Conservation (phyloP, 257 asterid species). For the Eustoma russellianum region DNA sequence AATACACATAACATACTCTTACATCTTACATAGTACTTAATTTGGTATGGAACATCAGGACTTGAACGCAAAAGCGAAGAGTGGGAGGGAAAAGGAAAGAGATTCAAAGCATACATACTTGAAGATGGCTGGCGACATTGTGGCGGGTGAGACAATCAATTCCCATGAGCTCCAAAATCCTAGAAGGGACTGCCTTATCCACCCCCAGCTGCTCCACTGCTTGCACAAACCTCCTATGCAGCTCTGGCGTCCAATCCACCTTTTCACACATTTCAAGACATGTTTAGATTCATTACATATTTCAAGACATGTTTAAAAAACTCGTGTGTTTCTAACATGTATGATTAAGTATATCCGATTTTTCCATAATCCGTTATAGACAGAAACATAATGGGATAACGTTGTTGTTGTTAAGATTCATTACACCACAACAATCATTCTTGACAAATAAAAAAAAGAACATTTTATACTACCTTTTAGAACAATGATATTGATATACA, state of each 20-base stretch:
- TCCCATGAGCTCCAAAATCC: constrained; percentile 92
- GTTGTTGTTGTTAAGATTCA: no score
- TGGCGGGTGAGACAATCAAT: constrained; percentile 95
- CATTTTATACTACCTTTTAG: no score
- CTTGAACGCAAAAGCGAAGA: no score
- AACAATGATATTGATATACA: no score
- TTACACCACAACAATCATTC: not conserved
- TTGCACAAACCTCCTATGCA: constrained; percentile 77
- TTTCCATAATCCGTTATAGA: no score
- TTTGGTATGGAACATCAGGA: no score
- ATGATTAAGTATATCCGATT: no score
- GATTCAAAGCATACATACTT: constrained; percentile 42
- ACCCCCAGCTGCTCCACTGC: constrained; percentile 95
- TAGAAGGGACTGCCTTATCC: constrained; percentile 94
- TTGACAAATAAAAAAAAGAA: no score
- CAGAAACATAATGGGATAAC: no score
- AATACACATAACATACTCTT: no score
- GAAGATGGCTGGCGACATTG: constrained; percentile 96
- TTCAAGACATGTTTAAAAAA: not conserved
- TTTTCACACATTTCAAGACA: constrained; percentile 22
- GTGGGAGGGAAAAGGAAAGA: not conserved
- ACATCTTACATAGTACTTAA: no score
- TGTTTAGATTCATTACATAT: not conserved
- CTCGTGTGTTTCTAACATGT: not conserved
- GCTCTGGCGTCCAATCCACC: constrained; percentile 99